These are phyloP conservation scores for Lichtheimia ramosa DNA, from an alignment of 371 early-diverging fungal species.

Conservation along the genomic window DNA sequence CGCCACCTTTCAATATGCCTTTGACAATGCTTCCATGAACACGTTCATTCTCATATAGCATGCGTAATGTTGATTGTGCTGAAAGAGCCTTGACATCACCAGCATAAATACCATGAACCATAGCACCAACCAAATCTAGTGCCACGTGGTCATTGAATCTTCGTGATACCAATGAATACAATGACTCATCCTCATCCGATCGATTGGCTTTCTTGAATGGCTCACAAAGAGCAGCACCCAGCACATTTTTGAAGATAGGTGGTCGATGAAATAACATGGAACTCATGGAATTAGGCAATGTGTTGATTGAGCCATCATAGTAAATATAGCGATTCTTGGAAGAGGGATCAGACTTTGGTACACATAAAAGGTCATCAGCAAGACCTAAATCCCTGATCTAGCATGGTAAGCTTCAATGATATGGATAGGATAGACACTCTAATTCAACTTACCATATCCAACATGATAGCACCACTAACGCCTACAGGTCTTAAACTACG, in stretches of 20 bases:
- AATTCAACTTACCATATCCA: constrained; percentile 70
- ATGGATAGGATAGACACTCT: neutral
- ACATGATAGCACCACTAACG: constrained; percentile 66
- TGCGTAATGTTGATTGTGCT: constrained; percentile 68
- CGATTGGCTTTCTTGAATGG: constrained; percentile 27
- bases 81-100: constrained; percentile 80
- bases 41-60: constrained; percentile 67
- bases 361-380: constrained; percentile 49
- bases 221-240: constrained; percentile 46
- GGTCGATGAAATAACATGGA: constrained; percentile 49
- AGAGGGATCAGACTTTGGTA: constrained; percentile 69
- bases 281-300: constrained; percentile 51
- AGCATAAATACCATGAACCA: constrained; percentile 93
- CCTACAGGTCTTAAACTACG: constrained; percentile 83
- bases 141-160: constrained; percentile 68
- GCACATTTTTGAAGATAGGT: constrained; percentile 53
- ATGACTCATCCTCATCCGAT: constrained; percentile 47
- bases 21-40: constrained; percentile 66
- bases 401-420: neutral
- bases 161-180: constrained; percentile 69
- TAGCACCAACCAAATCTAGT: constrained; percentile 71
- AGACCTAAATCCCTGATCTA: constrained; percentile 69
- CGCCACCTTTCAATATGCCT: constrained; percentile 38
- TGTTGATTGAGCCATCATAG: constrained; percentile 66
- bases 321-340: constrained; percentile 84